Base-by-base conservation (phyloP, 345 rosid genomes). In the Toxicodendron radicans region DNA sequence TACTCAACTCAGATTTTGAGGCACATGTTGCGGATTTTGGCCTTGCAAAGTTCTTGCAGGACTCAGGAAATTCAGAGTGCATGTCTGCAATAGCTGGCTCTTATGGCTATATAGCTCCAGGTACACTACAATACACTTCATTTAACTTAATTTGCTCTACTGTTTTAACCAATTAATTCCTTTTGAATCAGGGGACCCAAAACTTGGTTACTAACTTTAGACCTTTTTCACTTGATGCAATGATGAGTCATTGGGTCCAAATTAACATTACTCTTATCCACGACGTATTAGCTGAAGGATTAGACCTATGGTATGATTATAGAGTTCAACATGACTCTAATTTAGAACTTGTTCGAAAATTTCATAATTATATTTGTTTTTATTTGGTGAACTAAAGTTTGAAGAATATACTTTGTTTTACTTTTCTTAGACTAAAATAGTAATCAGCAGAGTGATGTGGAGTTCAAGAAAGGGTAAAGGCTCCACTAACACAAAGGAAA, bases 11-110 rank as follows among this genome's bases (percentile, higher is more conserved):
- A 1, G 88, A 83, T 79, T 92, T 90, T 62, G 99, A 95, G 79
- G 99, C 99, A 46, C 99, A 95, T 78, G 97, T 95, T 0, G 99
- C 99, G 1, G 99, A 95, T 87, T 95, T 95, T 59, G 97, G 99
- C 41, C 84, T 95, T 0, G 99, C 99, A 12, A 95, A 95, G 82
- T 92, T 88, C 87, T 79, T 92, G 78, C 85, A 83, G 43, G 97
- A 88, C 60, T 90, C 83, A 32, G 98, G 89, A 12, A 83, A 93
- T n/a, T 89, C 97, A 0, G 89, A 95, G 77, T 95, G 97, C 73
- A 95, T 95, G 99, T 95, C 99, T 24, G 94, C 99, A 3, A 82
- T 95, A 68, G 99, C 95, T 32, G 99, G 97, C 65, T 95, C 97
- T 0, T 95, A 95, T 30, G 99, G 99, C 68, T 95, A 95, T 83